Percentiles rank a stretch among this genome's conserved stretches.
Conservation (phyloP, 129 eudicot species). For the Solidago caesia region DNA sequence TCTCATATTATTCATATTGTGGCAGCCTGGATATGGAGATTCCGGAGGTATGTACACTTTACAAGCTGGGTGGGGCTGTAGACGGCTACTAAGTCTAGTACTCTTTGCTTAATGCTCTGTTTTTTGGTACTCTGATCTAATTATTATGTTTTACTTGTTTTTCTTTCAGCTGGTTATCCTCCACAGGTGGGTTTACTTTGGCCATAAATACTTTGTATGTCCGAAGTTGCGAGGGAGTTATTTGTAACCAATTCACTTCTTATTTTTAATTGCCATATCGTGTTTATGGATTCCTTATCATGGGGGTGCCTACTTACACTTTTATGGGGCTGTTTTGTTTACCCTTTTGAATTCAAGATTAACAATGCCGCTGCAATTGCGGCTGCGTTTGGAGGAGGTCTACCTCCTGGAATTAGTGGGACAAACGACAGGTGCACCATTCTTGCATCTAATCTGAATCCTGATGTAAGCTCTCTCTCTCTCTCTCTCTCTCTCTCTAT, state of each 20-base stretch:
- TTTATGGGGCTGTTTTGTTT: constrained; percentile 13
- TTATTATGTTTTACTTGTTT: constrained; percentile 17
- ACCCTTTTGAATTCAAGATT: constrained; percentile 45
- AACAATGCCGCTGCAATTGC: constrained; percentile 87
- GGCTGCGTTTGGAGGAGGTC: constrained; percentile 91
- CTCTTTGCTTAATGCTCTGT: neutral
- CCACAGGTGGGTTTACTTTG: constrained; percentile 73
- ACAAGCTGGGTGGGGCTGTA: constrained; percentile 39
- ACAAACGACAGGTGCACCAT: constrained; percentile 88
- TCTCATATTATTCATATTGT: constrained; percentile 24
- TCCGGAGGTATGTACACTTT: constrained; percentile 60
- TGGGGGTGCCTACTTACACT: constrained; percentile 12
- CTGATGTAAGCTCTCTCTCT: constrained; percentile 56
- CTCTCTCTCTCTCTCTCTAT: no score
- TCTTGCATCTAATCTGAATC: constrained; percentile 77
- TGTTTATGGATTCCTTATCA: neutral
- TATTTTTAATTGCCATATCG: neutral
- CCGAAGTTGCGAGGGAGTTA: constrained; percentile 21
- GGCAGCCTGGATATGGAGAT: constrained; percentile 87
- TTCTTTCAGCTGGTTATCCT: constrained; percentile 75
- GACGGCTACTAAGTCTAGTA: neutral
- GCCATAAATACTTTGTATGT: constrained; percentile 22
- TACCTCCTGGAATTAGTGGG: constrained; percentile 90
- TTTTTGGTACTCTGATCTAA: constrained; percentile 9
- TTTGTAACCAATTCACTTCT: constrained; percentile 11